Evolutionary conservation across 768 basidiomycete species (phyloP).

Genomic region (Amanita pallidorosea): DNA sequence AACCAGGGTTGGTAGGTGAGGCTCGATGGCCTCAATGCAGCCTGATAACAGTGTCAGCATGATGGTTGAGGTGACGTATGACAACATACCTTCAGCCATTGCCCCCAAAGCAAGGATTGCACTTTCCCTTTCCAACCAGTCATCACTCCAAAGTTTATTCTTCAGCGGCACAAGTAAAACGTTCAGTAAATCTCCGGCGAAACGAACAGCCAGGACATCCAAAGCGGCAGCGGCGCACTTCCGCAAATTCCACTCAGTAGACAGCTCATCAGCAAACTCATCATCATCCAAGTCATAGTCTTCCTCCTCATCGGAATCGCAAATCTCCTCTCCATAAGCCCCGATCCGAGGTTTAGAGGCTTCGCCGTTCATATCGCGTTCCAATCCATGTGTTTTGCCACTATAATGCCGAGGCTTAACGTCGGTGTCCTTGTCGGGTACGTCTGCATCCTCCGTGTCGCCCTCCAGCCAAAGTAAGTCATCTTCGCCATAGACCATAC

Average conservation of each 20-base stretch:
- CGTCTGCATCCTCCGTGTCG: slow-evolving; percentile 78
- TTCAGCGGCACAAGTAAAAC: slow-evolving; percentile 85
- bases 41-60: slow-evolving; percentile 34
- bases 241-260: slow-evolving; percentile 96
- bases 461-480: slow-evolving; percentile 93
- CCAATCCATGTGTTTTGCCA: slow-evolving; percentile 73
- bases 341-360: slow-evolving; percentile 35
- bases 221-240: slow-evolving; percentile 98
- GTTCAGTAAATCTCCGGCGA: slow-evolving; percentile 80
- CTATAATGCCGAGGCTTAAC: slow-evolving; percentile 96
- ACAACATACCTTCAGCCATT: slow-evolving; percentile 84
- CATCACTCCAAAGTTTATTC: slow-evolving; percentile 83
- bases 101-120: slow-evolving; percentile 94
- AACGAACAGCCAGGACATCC: slow-evolving; percentile 92
- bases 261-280: slow-evolving; percentile 93
- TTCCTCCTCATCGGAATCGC: slow-evolving; percentile 82
- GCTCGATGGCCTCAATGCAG: slow-evolving; percentile 92
- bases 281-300: slow-evolving; percentile 82
- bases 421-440: slow-evolving; percentile 90
- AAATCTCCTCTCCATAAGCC: slow-evolving; percentile 72
- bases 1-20: slow-evolving; percentile 86
- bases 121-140: slow-evolving; percentile 93
- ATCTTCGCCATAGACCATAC: slow-evolving; percentile 95
- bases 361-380: slow-evolving; percentile 48
- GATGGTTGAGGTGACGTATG: neutral